These are phyloP conservation scores for Botrytis fabae DNA, from an alignment of 2,329 filamentous ascomycete species.

Conservation along the genomic window DNA sequence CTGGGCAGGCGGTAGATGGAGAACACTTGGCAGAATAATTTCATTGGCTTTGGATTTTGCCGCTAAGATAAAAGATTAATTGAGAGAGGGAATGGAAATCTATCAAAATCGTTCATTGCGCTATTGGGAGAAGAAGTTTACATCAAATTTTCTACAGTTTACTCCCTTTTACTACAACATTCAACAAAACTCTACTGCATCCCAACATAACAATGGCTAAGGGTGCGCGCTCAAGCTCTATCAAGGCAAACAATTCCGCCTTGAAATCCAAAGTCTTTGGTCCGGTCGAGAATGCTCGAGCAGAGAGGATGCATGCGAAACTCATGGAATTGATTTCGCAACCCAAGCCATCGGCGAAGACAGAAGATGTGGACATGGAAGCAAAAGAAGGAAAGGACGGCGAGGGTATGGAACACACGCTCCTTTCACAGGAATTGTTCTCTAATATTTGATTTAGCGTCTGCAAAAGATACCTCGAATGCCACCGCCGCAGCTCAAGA, in stretches of 20 bases:
- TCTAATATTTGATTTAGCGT: constrained; percentile 28
- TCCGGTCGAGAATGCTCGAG: constrained; percentile 75
- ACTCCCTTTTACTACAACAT: not conserved
- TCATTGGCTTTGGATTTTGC: not conserved
- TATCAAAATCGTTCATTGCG: constrained; percentile 12
- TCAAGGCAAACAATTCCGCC: constrained; percentile 79
- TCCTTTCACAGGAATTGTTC: not conserved
- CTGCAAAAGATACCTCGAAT: constrained; percentile 25
- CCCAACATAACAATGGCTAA: constrained; percentile 72
- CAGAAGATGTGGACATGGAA: constrained; percentile 52
- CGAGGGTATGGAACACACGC: constrained; percentile 3
- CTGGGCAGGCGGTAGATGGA: not conserved
- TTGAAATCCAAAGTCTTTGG: constrained; percentile 82
- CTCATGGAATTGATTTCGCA: constrained; percentile 77
- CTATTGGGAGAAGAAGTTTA: not conserved
- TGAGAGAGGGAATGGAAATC: not conserved
- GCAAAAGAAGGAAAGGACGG: constrained; percentile 39
- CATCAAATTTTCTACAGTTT: not conserved
- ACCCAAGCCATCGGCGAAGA: constrained; percentile 63
- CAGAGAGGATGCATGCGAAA: constrained; percentile 82
- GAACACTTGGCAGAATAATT: not conserved
- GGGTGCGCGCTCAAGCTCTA: constrained; percentile 73
- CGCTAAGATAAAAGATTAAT: constrained; percentile 24
- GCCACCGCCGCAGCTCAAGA: constrained; percentile 25
- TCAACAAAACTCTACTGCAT: not conserved